Conservation (phyloP, 805 yeast species). For the Metschnikowia rubicola region DNA sequence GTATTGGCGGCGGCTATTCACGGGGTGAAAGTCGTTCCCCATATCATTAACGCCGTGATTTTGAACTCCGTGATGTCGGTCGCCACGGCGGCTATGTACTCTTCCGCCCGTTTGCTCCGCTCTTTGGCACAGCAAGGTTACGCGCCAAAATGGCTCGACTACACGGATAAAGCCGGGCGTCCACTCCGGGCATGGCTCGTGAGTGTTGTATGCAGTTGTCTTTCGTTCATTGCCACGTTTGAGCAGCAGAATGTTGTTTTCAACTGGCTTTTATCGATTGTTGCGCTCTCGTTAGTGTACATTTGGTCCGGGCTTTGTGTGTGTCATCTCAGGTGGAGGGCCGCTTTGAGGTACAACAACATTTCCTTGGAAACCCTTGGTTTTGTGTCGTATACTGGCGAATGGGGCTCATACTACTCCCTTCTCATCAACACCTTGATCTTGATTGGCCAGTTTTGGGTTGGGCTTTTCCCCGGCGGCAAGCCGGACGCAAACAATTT, state of each 20-base stretch:
- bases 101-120: constrained; percentile 22
- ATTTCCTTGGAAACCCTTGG: constrained; percentile 22
- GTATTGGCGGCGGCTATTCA: constrained; percentile 29
- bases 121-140: constrained; percentile 27
- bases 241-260: constrained; percentile 32
- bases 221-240: constrained; percentile 26
- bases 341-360: constrained; percentile 21
- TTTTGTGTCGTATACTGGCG: constrained; percentile 37
- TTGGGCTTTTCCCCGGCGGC: constrained; percentile 37
- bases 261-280: constrained; percentile 28
- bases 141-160: constrained; percentile 30
- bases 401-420: constrained; percentile 37
- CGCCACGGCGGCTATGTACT: constrained; percentile 31
- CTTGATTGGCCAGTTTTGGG: constrained; percentile 43
- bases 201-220: constrained; percentile 19
- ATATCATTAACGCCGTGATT: constrained; percentile 32
- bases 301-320: constrained; percentile 25
- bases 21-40: constrained; percentile 28
- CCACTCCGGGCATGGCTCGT: constrained; percentile 26
- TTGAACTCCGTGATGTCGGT: constrained; percentile 31
- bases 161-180: constrained; percentile 26
- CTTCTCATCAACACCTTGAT: constrained; percentile 30
- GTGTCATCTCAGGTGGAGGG: constrained; percentile 28
- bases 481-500: constrained; percentile 25
- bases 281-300: constrained; percentile 25